Percentiles rank a stretch among this genome's conserved stretches.
Conservation (phyloP, 1,139 yeast species). For the Candida smagusa region DNA sequence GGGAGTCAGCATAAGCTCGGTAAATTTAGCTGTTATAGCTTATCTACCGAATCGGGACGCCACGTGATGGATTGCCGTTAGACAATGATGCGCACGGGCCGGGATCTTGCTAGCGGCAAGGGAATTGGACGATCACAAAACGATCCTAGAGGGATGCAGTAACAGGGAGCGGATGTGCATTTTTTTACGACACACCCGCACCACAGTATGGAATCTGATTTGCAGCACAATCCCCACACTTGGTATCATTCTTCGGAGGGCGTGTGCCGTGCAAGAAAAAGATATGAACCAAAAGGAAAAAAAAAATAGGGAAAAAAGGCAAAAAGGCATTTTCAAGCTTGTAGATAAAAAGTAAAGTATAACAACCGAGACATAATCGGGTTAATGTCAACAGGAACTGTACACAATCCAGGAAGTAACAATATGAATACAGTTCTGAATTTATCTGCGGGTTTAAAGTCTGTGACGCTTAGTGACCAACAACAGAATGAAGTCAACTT, state of each 20-base stretch:
- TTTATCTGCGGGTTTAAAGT: conserved; percentile 49
- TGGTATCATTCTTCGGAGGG: background rate
- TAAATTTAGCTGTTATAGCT: background rate
- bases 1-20: background rate
- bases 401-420: conserved; percentile 8
- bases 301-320: background rate
- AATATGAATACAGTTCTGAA: conserved; percentile 34
- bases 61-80: too few species aligned
- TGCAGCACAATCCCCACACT: background rate
- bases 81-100: too few species aligned
- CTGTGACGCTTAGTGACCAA: conserved; percentile 40
- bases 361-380: background rate
- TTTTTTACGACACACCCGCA: too few species aligned
- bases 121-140: too few species aligned
- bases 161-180: too few species aligned
- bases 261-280: conserved; percentile 1
- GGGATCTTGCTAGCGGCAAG: too few species aligned
- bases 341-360: background rate
- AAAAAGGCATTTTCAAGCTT: background rate
- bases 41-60: conserved; percentile 1
- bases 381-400: conserved; percentile 7
- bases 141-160: too few species aligned
- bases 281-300: background rate
- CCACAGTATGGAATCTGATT: background rate
- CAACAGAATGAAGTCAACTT: conserved; percentile 42